Percentiles rank a stretch among this genome's conserved stretches.
Conservation (phyloP, 129 eudicot genomes). For the Daucus carota region DH1_v3.0 NC_030382.2:58694001-58694500, state of each 20-base stretch:
- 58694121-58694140: background rate
- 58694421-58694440: too few relatives aligned
- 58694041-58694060: background rate
- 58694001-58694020: background rate
- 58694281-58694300: background rate
- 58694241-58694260: background rate
- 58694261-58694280: background rate
- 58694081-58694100: background rate
- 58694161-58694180: constrained; percentile 4
- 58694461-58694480: background rate
- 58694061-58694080: background rate
- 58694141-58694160: background rate
- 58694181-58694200: background rate
- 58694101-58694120: background rate
- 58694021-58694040: background rate
- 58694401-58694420: too few relatives aligned
- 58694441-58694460: background rate
- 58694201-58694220: background rate
- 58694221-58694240: background rate
- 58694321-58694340: background rate
- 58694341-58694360: background rate
- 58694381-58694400: too few relatives aligned
- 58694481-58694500: background rate
- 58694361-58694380: too few relatives aligned
- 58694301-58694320: background rate